Evolutionary conservation across 176 grass and related monocot genomes (phyloP).

Genomic region (Oryza nivara): DNA sequence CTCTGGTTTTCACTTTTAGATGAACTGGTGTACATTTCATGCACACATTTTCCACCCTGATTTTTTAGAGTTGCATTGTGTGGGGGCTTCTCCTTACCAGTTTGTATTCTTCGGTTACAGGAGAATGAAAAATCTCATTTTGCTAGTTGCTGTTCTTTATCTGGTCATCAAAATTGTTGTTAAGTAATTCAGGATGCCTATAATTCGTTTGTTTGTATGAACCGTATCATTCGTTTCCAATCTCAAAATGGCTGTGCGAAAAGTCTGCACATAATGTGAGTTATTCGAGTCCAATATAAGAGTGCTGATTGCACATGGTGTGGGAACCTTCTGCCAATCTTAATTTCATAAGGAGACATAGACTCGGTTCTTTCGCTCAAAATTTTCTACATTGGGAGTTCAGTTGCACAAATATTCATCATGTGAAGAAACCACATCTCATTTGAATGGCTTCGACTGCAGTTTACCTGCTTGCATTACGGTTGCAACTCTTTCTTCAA

Average conservation of each 20-base stretch:
- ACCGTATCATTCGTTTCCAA: background rate
- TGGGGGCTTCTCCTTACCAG: constrained; percentile 33
- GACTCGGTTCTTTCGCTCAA: background rate
- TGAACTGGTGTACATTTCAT: constrained; percentile 47
- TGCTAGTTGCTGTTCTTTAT: background rate
- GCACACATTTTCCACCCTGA: constrained; percentile 3
- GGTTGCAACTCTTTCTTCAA: background rate
- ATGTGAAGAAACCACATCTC: background rate
- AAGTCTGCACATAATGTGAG: background rate
- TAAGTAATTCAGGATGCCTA: background rate
- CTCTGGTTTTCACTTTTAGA: constrained; percentile 19
- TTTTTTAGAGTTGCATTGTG: constrained; percentile 17
- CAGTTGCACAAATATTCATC: background rate
- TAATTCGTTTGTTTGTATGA: background rate
- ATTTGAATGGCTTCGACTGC: background rate
- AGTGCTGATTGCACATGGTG: no score
- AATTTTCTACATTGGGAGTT: background rate
- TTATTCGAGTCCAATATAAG: background rate
- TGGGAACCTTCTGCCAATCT: background rate
- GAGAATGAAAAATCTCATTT: constrained; percentile 14
- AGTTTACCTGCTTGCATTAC: background rate
- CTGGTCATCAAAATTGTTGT: background rate
- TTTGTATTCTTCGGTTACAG: constrained; percentile 41
- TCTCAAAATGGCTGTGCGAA: background rate
- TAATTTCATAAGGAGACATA: background rate